A percentile compares a stretch with the other conserved stretches of the same genome.
Evolutionary conservation across 495 filamentous ascomycete species (phyloP).

Genomic region (Penicillium herquei): DNA sequence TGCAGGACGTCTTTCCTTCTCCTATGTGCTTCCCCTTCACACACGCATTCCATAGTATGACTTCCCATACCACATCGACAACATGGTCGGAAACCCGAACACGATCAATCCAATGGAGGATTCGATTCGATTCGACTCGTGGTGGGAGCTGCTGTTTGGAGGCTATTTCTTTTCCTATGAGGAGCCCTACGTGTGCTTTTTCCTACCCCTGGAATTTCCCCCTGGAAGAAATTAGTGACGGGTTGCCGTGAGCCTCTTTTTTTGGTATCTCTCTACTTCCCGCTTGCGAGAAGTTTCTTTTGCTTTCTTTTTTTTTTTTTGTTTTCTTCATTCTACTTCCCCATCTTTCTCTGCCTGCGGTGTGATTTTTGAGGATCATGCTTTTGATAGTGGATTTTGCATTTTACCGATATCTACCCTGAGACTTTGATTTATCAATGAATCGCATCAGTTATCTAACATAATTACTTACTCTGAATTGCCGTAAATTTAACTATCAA

Average conservation of each 20-base stretch:
- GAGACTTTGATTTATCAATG: neutral
- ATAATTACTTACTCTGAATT: neutral
- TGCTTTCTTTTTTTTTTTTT: neutral
- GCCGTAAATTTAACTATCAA: neutral
- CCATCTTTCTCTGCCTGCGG: neutral
- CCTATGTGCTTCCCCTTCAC: constrained; percentile 7
- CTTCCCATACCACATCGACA: constrained; percentile 7
- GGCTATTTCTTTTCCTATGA: constrained; percentile 1
- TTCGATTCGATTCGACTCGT: constrained; percentile 38
- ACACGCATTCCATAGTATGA: constrained; percentile 10
- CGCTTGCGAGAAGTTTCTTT: neutral
- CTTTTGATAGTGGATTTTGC: neutral
- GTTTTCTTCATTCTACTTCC: neutral
- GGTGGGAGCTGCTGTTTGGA: constrained; percentile 15
- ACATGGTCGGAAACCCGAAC: constrained; percentile 8
- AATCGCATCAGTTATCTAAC: neutral
- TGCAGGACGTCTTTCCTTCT: constrained; percentile 13
- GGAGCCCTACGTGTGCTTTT: constrained; percentile 10
- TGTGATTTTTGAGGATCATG: neutral
- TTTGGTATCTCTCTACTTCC: too few relatives aligned
- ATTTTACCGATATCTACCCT: neutral
- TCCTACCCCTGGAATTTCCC: constrained; percentile 4
- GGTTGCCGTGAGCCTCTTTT: neutral
- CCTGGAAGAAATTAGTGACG: neutral
- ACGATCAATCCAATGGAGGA: constrained; percentile 22